Evolutionary conservation across 106 monocot genomes (phyloP), one percentile per base, ranked within the genome.

Genomic region (Dendrobium officinale): DNA sequence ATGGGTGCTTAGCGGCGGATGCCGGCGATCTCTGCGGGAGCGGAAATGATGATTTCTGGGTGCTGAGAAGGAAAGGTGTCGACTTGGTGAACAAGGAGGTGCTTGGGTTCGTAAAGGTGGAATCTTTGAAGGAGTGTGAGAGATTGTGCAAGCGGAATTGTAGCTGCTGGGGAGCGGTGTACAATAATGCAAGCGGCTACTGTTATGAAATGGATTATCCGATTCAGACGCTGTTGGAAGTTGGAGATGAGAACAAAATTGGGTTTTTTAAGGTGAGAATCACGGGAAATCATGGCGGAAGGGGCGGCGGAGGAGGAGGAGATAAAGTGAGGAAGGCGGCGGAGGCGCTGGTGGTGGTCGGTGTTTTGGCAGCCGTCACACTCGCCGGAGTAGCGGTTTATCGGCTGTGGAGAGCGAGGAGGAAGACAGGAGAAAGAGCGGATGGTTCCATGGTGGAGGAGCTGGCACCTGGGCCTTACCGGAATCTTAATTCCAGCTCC

Each of bases 151-250:
- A 82, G 77, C 80, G 55, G 55, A 98, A 91, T 77, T 98, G 97
- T 80, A 87, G 83, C 73, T 98, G 97, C 78, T 95, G 97, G 94
- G 97, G 94, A 19, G 88, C 89, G 7, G 67, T 94, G 74, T 96
- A 88, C 80, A 88, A 82, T 86, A 92, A 92, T 83, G 80, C 61
- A 1, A 80, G 87, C 5, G 84, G 90, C 2, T 81, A 51, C 42
- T 96, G 96, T 75, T 96, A 93, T 79, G 61, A 55, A 27, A 83
- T 96, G 67, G 81, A 87, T 24, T 96, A 92, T 77, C 93, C 93
- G 68, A 75, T 89, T 4, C 82, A 93, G 87, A 88, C 90, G 40
- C n/a, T 96, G 79, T 64, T 87, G 18, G 87, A 20, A 37, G 85
- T 45, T 13, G 89, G 72, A 8, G 87, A 87, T 79, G 84, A 81